These are phyloP conservation scores for Sporothrix sp. DNA, from an alignment of 2,329 filamentous ascomycete species.

Conservation along the genomic window DNA sequence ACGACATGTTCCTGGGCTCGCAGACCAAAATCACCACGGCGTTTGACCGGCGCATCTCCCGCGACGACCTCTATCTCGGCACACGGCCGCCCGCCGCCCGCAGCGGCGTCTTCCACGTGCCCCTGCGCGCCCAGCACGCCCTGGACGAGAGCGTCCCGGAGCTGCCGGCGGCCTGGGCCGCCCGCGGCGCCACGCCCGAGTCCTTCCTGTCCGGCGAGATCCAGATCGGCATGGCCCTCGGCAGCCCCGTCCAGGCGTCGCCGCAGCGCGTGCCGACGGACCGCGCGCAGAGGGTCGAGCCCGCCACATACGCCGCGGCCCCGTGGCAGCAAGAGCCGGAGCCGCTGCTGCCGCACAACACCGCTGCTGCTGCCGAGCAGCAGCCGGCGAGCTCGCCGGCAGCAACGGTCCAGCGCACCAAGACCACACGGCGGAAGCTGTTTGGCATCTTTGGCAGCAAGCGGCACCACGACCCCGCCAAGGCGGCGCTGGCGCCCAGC, in stretches of 20 bases:
- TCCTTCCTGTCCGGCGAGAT: slow-evolving; percentile 34
- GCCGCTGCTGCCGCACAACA: background rate
- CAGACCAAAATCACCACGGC: background rate
- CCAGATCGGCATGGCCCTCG: slow-evolving; percentile 64
- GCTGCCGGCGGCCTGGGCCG: slow-evolving; percentile 25
- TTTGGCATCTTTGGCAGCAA: slow-evolving; percentile 43
- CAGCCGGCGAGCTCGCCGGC: background rate
- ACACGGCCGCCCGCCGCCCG: slow-evolving; percentile 13
- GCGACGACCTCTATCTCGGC: slow-evolving; percentile 31
- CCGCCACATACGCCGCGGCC: background rate
- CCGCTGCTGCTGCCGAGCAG: background rate
- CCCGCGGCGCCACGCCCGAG: slow-evolving; percentile 34
- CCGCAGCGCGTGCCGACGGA: slow-evolving; percentile 16
- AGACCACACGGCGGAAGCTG: slow-evolving; percentile 49
- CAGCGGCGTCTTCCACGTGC: slow-evolving; percentile 29
- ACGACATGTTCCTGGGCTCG: slow-evolving; percentile 29
- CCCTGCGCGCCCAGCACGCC: slow-evolving; percentile 30
- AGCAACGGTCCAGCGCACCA: slow-evolving; percentile 31
- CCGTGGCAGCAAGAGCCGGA: background rate
- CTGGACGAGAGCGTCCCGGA: slow-evolving; percentile 21
- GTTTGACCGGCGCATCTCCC: slow-evolving; percentile 28
- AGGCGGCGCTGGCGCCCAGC: background rate
- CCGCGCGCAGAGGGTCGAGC: slow-evolving; percentile 9
- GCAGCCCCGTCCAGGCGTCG: slow-evolving; percentile 50
- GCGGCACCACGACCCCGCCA: slow-evolving; percentile 27